Evolutionary conservation across 345 rosid genomes (phyloP), one percentile per base, ranked within the genome.

Genomic region (Nasturtium officinale): DNA sequence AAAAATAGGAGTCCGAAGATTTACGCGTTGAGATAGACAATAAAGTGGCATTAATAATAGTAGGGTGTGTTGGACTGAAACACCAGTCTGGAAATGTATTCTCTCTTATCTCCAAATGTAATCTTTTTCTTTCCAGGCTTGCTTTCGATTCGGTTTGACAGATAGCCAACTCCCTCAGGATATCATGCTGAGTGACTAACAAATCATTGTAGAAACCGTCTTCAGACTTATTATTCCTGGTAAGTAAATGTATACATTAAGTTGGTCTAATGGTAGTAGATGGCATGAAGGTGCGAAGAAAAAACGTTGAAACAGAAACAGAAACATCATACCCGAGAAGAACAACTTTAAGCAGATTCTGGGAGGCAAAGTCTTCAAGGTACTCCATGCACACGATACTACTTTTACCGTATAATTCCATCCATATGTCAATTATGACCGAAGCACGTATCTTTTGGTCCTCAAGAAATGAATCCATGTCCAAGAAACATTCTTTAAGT

Each of bases 391-490:
- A 76, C 66, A 28, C 7, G 65, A 10, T 74, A 75, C 71, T 63
- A 6, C 45, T 40, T 5, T 58, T 29, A 45, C 80, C 20, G 25
- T 86, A 71, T 69, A 78, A 68, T 78, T 84, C 93, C 42, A 52
- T 48, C 88, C 88, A 89, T 75, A 85, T 80, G 68, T 87, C 90
- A 38, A 78, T 74, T 4, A 87, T 82, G 10, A 81, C 67, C 3
- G 83, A 52, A 15, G 82, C 80, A 15, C 87, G 84, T 67, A 84
- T 85, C 77, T 54, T 74, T 40, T 78, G 86, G 75, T 82, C 96
- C 70, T 86, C 87, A 10, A 82, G 88, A 72, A 90, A 90, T 17
- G 69, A 83, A 5, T 86, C 85, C 21, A 88, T 67, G 74, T 88
- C 93, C 78, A 86, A 53, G 81, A 75, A 90, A 55, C 91, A 86